phyloP scores from a whole-genome alignment of 2,329 filamentous ascomycete genomes.

The Cladosporium sp. region DNA sequence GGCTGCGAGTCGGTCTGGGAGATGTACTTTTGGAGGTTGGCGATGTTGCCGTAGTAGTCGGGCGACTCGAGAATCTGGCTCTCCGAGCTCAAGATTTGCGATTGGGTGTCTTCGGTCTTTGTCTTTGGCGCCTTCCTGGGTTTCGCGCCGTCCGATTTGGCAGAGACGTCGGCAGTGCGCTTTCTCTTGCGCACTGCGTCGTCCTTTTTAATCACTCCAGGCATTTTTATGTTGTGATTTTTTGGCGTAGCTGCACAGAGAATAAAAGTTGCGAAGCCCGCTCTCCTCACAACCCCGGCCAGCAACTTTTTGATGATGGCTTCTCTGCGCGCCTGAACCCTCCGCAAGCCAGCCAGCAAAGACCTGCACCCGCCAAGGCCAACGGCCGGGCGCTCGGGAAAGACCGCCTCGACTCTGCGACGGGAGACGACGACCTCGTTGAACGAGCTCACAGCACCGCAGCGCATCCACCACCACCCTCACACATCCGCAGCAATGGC shows the following conservation, averaged over 20 bases:
- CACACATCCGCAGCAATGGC: constrained; percentile 77
- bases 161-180: constrained; percentile 31
- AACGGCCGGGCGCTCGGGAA: neutral
- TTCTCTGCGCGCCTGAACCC: no score
- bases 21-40: constrained; percentile 61
- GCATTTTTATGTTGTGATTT: constrained; percentile 35
- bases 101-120: constrained; percentile 53
- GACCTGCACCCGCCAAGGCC: neutral
- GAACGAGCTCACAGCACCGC: constrained; percentile 14
- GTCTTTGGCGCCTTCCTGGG: constrained; percentile 41
- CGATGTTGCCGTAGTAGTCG: constrained; percentile 90
- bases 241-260: neutral
- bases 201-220: constrained; percentile 31
- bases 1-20: constrained; percentile 58
- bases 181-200: constrained; percentile 47
- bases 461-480: constrained; percentile 49
- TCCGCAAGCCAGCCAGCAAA: neutral
- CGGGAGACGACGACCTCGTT: neutral
- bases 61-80: constrained; percentile 79
- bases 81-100: constrained; percentile 73
- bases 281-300: neutral
- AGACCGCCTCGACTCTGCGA: neutral
- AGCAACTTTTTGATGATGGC: neutral
- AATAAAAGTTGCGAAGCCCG: neutral
- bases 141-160: constrained; percentile 32